Base-by-base conservation (phyloP, 1,284 basidiomycete species). In the Papiliotrema laurentii region DNA sequence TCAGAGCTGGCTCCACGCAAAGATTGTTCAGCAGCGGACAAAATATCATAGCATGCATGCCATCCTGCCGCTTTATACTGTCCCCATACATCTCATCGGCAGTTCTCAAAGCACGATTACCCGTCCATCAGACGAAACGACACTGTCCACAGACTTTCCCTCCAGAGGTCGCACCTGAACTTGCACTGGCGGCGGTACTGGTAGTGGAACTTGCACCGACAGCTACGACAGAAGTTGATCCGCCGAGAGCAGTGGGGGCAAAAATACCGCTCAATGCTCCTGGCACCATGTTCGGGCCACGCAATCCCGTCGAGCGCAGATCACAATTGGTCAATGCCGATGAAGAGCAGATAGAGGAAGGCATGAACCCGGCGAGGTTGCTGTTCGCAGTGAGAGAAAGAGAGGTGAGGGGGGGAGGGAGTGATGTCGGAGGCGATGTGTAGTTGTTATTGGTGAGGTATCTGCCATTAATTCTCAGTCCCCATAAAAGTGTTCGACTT, bases 301-400 rank as follows among this genome's bases (percentile, higher is more conserved):
- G 44, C 4, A 70, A 48, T 9, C 49, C 53, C 2, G 71, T 71
- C 16, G 49, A 55, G 31, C 65, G 34, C 1, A 71, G 52, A 52
- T 71, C 66, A 47, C 71, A 71, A 30, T 50, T 54, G n/a, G 63
- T 58, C 38, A 73, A 44, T 1, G 42, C 39, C 2, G 53, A 38
- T 13, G 51, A 60, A 3, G 34, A 37, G 47, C 71, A 73, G 3
- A 71, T 41, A 11, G 44, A 27, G 11, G 33, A 21, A 0, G 69
- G 68, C 39, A 73, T 56, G 16, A 47, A 27, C 1, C 69, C 69
- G 1, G 50, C 38, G 27, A 71, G 55, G 19, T 47, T 50, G n/a
- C 64, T 36, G 49, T 74, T 74, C n/a, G 53, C 53, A 25, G 61
- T 66, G 9, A 74, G 54, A 4, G 62, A 64, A 2, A 74, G 48